Evolutionary conservation across 495 filamentous ascomycete species (phyloP).

Genomic region (Lepidopterella palustris): DNA sequence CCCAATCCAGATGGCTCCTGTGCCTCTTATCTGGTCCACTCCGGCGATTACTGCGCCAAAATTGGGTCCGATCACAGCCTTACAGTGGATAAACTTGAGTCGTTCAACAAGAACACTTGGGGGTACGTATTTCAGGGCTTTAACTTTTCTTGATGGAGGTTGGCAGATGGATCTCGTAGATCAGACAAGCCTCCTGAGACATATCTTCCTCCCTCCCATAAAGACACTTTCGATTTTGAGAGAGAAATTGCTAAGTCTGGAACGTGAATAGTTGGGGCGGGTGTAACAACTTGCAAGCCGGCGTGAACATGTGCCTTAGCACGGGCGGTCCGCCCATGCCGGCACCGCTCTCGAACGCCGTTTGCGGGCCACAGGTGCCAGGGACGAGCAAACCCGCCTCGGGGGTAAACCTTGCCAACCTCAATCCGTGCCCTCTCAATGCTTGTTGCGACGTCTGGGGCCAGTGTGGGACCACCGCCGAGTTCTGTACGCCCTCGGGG

Average conservation of each 20-base stretch:
- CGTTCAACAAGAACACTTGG: conserved; percentile 45
- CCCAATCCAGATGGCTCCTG: conserved; percentile 43
- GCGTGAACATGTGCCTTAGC: conserved; percentile 44
- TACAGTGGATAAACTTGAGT: conserved; percentile 34
- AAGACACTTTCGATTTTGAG: too few species aligned
- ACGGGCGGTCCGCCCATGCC: conserved; percentile 44
- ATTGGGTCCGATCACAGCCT: conserved; percentile 34
- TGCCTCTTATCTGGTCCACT: conserved; percentile 31
- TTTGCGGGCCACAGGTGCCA: conserved; percentile 43
- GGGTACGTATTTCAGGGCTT: too few species aligned
- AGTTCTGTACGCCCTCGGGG: conserved; percentile 41
- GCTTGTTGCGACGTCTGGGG: conserved; percentile 37
- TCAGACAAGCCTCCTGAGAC: too few species aligned
- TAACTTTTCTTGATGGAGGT: too few species aligned
- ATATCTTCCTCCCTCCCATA: too few species aligned
- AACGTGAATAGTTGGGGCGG: too few species aligned
- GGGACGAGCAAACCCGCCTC: conserved; percentile 28
- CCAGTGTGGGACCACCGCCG: conserved; percentile 43
- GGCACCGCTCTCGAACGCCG: conserved; percentile 35
- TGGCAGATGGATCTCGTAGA: too few species aligned
- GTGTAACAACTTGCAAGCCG: conserved; percentile 34
- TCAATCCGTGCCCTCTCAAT: conserved; percentile 19
- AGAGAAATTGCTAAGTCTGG: too few species aligned
- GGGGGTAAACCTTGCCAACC: conserved; percentile 18
- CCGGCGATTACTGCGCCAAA: conserved; percentile 32